Evolutionary conservation across 2,329 filamentous ascomycete species (phyloP), one percentile per base, ranked within the genome.

Genomic region (Penicillium sp.): DNA sequence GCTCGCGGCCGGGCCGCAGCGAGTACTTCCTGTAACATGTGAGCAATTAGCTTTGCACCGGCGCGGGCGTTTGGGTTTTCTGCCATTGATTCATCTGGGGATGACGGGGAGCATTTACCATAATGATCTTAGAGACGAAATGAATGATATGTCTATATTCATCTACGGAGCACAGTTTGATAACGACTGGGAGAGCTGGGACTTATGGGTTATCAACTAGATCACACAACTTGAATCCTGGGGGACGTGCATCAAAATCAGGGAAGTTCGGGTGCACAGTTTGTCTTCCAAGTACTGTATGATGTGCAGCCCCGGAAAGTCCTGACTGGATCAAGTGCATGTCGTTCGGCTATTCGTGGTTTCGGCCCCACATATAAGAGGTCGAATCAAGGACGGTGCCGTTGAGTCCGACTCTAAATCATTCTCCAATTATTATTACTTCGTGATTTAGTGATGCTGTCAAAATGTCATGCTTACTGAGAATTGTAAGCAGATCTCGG

Each of bases 1-100:
- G 67, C 48, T 73, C 75, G 55, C 72, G 77, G 66, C 77, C 77
- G 50, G 77, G 75, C 57, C 76, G 78, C 61, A 78, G 77, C 67
- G 78, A 80, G 68, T 80, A 80, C 67, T 80, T 80, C 59, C 65
- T 79, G 69, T 79, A 75, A 71, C 57, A 70, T 69, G 55, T 63
- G 60, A 61, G 67, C 58, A 60, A 57, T 57, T 51, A 60, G 56
- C 58, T 66, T 61, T 68, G 64, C 67, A 72, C 67, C 66, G 68
- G 68, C 69, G 71, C 69, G 64, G 71, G 72, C 71, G 71, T 73
- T 62, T 54, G 52, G 56, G 59, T 45, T 37, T 60, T 64, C 56
- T 51, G 51, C 52, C 53, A 59, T 59, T 53, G 60, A 55, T 56
- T 54, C 60, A 43, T 57, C 54, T 43, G 55, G 58, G 53, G 59